A percentile compares a stretch with the other conserved stretches of the same genome.
phyloP scores from a whole-genome alignment of 768 basidiomycete species.

The Phanerodontia chrysosporium region DNA sequence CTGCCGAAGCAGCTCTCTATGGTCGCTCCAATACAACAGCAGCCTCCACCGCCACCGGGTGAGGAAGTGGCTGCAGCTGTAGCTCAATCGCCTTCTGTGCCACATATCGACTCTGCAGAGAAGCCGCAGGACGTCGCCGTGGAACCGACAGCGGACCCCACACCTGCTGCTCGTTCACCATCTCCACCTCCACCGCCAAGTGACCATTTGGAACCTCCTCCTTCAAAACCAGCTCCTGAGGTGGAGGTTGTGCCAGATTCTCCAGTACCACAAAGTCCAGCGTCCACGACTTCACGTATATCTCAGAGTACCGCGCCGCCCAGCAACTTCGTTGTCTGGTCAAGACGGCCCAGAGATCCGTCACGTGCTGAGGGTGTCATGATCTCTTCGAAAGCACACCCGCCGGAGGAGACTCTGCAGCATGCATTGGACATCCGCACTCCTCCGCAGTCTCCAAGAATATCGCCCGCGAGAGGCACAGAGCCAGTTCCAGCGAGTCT shows the following conservation, averaged over 20 bases:
- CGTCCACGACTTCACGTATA: constrained; percentile 7
- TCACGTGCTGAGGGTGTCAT: constrained; percentile 64
- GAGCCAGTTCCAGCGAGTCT: neutral
- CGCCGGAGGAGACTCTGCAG: constrained; percentile 54
- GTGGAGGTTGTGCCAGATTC: neutral
- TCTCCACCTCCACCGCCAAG: constrained; percentile 3
- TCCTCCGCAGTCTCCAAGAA: constrained; percentile 34
- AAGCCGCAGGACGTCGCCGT: neutral
- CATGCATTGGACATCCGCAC: constrained; percentile 50
- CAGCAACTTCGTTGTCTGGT: constrained; percentile 53
- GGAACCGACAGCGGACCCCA: neutral
- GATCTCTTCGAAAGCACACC: constrained; percentile 59
- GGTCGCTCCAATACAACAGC: constrained; percentile 12
- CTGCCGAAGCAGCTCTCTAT: constrained; percentile 62
- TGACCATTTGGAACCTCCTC: neutral
- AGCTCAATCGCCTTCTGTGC: constrained; percentile 1
- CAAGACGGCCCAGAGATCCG: constrained; percentile 64
- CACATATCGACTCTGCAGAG: neutral
- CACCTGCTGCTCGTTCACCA: neutral
- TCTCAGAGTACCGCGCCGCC: neutral
- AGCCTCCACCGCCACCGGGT: neutral
- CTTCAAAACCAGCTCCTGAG: neutral
- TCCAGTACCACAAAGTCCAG: constrained; percentile 12
- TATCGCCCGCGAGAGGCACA: constrained; percentile 7
- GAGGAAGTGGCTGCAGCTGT: constrained; percentile 6